phyloP scores from a whole-genome alignment of 2,329 filamentous ascomycete species.

The Orbilia ellipsospora region DNA sequence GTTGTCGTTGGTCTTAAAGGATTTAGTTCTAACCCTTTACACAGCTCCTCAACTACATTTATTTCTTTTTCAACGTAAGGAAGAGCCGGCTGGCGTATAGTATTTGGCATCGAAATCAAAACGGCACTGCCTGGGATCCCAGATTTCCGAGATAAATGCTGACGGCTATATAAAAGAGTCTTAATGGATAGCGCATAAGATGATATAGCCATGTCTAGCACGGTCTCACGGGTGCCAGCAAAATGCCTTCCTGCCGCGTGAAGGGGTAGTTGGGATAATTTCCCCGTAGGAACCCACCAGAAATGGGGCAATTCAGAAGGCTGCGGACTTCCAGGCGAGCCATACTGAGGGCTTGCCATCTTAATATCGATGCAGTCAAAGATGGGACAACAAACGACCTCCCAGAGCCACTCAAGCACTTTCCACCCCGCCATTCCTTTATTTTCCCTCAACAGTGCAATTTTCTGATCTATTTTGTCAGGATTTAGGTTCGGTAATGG shows the following conservation, averaged over 20 bases:
- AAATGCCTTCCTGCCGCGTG: conserved; percentile 61
- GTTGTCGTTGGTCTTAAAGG: not conserved
- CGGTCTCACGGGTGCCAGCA: conserved; percentile 56
- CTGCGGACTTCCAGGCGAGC: conserved; percentile 28
- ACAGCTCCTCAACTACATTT: conserved; percentile 10
- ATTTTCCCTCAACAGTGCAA: conserved; percentile 43
- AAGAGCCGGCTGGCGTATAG: conserved; percentile 48
- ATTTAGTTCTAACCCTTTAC: conserved; percentile 10
- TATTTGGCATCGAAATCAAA: conserved; percentile 60
- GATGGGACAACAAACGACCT: conserved; percentile 58
- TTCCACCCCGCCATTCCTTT: conserved; percentile 25
- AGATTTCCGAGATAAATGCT: not conserved
- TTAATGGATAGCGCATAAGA: conserved; percentile 62
- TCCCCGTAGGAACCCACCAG: conserved; percentile 61
- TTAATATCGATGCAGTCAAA: conserved; percentile 58
- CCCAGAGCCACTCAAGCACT: conserved; percentile 61
- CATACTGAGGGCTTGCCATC: no score
- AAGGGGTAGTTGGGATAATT: conserved; percentile 60
- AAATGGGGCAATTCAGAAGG: conserved; percentile 56
- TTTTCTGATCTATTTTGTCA: conserved; percentile 13
- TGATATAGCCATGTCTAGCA: conserved; percentile 62
- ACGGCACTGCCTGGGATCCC: conserved; percentile 53
- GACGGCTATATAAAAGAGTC: conserved; percentile 59
- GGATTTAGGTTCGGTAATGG: conserved; percentile 27
- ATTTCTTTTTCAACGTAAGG: conserved; percentile 8